phyloP scores from a whole-genome alignment of 257 asterid species.

The Cinchona pubescens region DNA sequence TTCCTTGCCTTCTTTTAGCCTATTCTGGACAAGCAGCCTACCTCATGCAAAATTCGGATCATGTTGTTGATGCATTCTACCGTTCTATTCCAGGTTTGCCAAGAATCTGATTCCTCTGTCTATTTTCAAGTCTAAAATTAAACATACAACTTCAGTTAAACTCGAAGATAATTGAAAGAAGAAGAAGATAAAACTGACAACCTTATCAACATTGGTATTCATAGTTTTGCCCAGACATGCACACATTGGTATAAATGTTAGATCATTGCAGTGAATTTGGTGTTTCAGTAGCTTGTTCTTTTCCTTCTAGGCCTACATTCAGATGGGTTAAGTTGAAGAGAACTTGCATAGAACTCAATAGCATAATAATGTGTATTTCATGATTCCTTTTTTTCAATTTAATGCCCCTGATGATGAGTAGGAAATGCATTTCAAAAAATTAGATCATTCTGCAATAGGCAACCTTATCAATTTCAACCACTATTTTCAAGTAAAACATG shows the following conservation, averaged over 20 bases:
- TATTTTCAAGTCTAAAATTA: background rate
- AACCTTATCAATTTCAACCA: background rate
- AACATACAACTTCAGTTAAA: background rate
- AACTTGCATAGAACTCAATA: background rate
- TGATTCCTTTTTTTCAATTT: background rate
- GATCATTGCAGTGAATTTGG: background rate
- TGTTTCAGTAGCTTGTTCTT: slow-evolving; percentile 3
- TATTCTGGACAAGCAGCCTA: slow-evolving; percentile 98
- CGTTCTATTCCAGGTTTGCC: slow-evolving; percentile 92
- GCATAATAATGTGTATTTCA: background rate
- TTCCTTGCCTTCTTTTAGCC: slow-evolving; percentile 94
- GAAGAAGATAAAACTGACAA: background rate
- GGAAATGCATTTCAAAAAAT: background rate
- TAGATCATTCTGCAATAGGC: background rate
- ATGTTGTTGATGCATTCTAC: slow-evolving; percentile 77
- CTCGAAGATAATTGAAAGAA: background rate
- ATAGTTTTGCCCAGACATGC: background rate
- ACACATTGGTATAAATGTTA: background rate
- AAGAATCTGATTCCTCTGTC: slow-evolving; percentile 3
- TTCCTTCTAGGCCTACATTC: background rate
- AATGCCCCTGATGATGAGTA: background rate
- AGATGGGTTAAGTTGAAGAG: background rate
- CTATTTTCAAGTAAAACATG: background rate
- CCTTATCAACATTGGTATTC: too few species aligned
- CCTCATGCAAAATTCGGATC: slow-evolving; percentile 69